Conservation (phyloP, 768 basidiomycete species). For the Pluteus cervinus region DNA sequence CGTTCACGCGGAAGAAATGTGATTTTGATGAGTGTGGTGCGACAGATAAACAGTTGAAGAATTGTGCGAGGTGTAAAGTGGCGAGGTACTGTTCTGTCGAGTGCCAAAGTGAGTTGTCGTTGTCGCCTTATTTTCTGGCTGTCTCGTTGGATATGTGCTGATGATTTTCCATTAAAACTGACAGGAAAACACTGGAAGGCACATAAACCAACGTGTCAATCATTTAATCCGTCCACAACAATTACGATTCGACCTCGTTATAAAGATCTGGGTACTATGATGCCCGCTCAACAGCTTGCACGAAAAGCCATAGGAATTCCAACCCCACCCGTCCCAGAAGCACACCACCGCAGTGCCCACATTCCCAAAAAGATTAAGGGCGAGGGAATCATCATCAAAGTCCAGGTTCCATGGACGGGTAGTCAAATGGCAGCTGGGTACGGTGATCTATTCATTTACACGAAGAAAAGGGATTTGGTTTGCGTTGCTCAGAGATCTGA, state of each 20-base stretch:
- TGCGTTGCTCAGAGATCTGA: constrained; percentile 32
- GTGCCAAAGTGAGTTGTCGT: constrained; percentile 43
- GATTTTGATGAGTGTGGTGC: constrained; percentile 28
- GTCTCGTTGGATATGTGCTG: neutral
- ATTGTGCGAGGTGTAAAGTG: constrained; percentile 38
- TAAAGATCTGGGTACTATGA: constrained; percentile 5
- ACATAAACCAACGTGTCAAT: constrained; percentile 41
- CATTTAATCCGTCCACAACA: constrained; percentile 36
- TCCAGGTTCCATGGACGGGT: constrained; percentile 36
- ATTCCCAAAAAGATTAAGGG: constrained; percentile 16
- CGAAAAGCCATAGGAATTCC: constrained; percentile 23
- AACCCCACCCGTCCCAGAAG: constrained; percentile 10
- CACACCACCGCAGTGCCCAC: constrained; percentile 16
- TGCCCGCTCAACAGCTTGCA: constrained; percentile 21
- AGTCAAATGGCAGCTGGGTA: constrained; percentile 4
- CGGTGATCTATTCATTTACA: constrained; percentile 39
- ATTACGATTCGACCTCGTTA: constrained; percentile 44
- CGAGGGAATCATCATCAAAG: constrained; percentile 46
- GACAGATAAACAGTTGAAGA: constrained; percentile 24
- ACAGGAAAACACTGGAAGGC: constrained; percentile 40
- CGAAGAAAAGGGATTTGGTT: constrained; percentile 46
- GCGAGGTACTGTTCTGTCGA: constrained; percentile 46
- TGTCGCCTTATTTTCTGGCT: neutral
- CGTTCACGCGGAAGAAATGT: constrained; percentile 39
- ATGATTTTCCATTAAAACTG: neutral